Conservation (phyloP, 257 asterid species). For the Primulina tabacum region DNA sequence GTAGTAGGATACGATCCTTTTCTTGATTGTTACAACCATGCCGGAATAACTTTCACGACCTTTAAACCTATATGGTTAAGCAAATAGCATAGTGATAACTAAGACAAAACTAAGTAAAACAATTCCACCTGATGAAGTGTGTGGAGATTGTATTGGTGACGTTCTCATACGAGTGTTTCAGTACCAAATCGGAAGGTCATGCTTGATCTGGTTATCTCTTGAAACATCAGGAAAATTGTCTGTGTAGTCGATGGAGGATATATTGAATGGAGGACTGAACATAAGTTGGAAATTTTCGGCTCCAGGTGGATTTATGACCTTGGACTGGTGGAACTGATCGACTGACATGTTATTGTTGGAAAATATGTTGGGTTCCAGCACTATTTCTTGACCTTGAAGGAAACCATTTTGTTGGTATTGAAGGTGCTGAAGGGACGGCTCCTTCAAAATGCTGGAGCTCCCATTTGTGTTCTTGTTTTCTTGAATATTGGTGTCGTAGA, state of each 20-base stretch:
- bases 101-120: slow-evolving; percentile 15
- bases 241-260: slow-evolving; percentile 38
- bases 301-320: slow-evolving; percentile 36
- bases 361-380: slow-evolving; percentile 40
- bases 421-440: neutral
- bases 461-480: slow-evolving; percentile 31
- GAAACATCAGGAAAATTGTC: slow-evolving; percentile 38
- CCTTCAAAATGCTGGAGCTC: neutral
- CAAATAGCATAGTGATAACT: neutral
- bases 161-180: slow-evolving; percentile 8
- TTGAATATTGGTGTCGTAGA: slow-evolving; percentile 52
- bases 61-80: slow-evolving; percentile 11
- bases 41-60: slow-evolving; percentile 4
- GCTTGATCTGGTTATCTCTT: slow-evolving; percentile 43
- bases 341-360: slow-evolving; percentile 30
- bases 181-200: slow-evolving; percentile 59
- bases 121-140: slow-evolving; percentile 21
- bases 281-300: slow-evolving; percentile 47
- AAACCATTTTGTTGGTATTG: slow-evolving; percentile 31
- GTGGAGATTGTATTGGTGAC: neutral
- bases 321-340: slow-evolving; percentile 41
- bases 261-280: slow-evolving; percentile 53
- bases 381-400: slow-evolving; percentile 37
- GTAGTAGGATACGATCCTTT: slow-evolving; percentile 22
- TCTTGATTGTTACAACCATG: slow-evolving; percentile 39